phyloP scores from a whole-genome alignment of 2,329 filamentous ascomycete genomes.

The Exophiala phaeomuriformis region DNA sequence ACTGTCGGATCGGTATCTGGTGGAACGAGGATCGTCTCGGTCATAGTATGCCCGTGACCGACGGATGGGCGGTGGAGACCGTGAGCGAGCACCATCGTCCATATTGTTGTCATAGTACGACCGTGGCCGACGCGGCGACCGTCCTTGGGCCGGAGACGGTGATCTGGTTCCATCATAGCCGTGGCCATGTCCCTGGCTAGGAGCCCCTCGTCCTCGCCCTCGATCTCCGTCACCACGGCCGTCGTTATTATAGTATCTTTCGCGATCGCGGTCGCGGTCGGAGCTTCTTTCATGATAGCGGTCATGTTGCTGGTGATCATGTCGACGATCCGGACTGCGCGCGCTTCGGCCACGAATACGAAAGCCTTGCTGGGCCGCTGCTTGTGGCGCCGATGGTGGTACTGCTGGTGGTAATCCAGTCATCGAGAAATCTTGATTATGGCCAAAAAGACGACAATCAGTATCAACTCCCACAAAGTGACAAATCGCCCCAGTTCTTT shows the following conservation, averaged over 20 bases:
- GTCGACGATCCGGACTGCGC: conserved; percentile 30
- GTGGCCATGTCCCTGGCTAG: neutral
- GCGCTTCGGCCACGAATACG: conserved; percentile 30
- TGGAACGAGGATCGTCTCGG: conserved; percentile 42
- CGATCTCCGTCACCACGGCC: conserved; percentile 1
- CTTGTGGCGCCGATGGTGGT: too few relatives aligned
- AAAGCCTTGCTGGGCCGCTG: conserved; percentile 33
- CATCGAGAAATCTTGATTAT: conserved; percentile 38
- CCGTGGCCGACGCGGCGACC: neutral
- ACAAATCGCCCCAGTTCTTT: conserved; percentile 14
- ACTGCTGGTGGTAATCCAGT: conserved; percentile 30
- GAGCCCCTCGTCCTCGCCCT: neutral
- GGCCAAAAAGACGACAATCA: conserved; percentile 31
- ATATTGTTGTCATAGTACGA: conserved; percentile 5
- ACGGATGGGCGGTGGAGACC: conserved; percentile 28
- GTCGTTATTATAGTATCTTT: conserved; percentile 3
- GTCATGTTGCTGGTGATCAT: conserved; percentile 23
- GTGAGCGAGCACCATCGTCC: conserved; percentile 32
- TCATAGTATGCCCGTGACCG: conserved; percentile 39
- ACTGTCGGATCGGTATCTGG: conserved; percentile 31
- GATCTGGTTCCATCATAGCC: neutral
- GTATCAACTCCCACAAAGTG: conserved; percentile 30
- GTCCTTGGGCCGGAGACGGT: neutral
- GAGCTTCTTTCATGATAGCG: conserved; percentile 26
- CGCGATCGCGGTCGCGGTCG: neutral